Evolutionary conservation across 1,284 basidiomycete species (phyloP).

Genomic region (Omphalotus olearius): DNA sequence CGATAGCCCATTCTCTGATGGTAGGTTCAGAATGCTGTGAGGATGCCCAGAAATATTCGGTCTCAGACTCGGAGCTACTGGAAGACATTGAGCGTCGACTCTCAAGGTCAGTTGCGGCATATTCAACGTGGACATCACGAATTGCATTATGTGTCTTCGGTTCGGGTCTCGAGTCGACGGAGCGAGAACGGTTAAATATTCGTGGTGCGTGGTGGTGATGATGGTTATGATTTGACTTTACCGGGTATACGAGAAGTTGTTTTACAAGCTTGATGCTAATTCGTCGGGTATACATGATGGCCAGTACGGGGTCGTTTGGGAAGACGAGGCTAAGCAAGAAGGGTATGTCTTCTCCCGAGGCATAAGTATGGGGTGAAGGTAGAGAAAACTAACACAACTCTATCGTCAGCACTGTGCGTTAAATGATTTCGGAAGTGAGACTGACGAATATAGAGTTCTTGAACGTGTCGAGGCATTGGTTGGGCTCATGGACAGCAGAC

Average conservation of each 20-base stretch:
- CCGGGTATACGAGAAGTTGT: slow-evolving; percentile 26
- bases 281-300: slow-evolving; percentile 30
- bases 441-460: slow-evolving; percentile 20
- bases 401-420: no score
- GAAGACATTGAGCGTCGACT: no score
- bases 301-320: slow-evolving; percentile 31
- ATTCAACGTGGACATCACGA: no score
- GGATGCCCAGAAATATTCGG: no score
- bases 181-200: no score
- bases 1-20: slow-evolving; percentile 3
- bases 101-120: no score
- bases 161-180: no score
- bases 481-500: slow-evolving; percentile 8
- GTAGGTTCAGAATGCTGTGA: no score
- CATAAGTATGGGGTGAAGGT: slow-evolving; percentile 31
- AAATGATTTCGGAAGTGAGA: background rate
- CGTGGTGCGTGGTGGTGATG: no score
- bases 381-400: slow-evolving; percentile 30
- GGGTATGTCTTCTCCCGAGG: slow-evolving; percentile 39
- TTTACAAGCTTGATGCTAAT: slow-evolving; percentile 35
- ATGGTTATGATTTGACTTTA: slow-evolving; percentile 14
- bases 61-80: no score
- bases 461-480: slow-evolving; percentile 7
- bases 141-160: no score
- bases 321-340: slow-evolving; percentile 35